phyloP scores from a whole-genome alignment of 2,329 filamentous ascomycete genomes.

The Xylariaceae sp. region DNA sequence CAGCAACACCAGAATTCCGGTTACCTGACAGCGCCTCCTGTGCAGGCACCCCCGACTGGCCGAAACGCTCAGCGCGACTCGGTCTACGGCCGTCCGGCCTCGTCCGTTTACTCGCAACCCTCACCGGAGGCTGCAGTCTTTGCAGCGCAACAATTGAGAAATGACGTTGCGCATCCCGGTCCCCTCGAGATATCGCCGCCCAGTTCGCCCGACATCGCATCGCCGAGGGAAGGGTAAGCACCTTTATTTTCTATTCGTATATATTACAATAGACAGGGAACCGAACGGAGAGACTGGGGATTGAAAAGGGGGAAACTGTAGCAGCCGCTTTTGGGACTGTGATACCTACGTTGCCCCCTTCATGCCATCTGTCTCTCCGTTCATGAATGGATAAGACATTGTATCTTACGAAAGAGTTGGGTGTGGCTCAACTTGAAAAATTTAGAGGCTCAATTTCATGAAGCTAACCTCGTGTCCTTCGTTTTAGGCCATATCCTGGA shows the following conservation, averaged over 20 bases:
- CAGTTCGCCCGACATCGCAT: conserved; percentile 60
- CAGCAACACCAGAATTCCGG: conserved; percentile 38
- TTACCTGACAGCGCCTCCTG: conserved; percentile 38
- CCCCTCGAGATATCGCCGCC: conserved; percentile 59
- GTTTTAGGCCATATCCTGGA: conserved; percentile 39
- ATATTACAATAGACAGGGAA: background rate
- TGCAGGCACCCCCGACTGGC: conserved; percentile 46
- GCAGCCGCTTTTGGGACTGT: conserved; percentile 1
- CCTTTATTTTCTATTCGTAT: background rate
- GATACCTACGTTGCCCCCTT: background rate
- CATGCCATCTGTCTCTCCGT: background rate
- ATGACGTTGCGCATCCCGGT: conserved; percentile 31
- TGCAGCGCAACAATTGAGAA: conserved; percentile 39
- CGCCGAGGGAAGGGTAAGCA: conserved; percentile 51
- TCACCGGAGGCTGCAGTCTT: conserved; percentile 50
- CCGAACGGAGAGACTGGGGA: background rate
- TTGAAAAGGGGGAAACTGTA: background rate
- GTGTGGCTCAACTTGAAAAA: background rate
- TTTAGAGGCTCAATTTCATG: conserved; percentile 2
- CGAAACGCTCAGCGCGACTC: conserved; percentile 43
- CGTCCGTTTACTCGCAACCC: conserved; percentile 68
- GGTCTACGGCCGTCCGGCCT: conserved; percentile 55
- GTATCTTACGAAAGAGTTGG: background rate
- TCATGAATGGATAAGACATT: background rate
- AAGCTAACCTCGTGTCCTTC: conserved; percentile 36